phyloP scores from a whole-genome alignment of 1,284 basidiomycete genomes.

The Microbotryomycetes sp. region DNA sequence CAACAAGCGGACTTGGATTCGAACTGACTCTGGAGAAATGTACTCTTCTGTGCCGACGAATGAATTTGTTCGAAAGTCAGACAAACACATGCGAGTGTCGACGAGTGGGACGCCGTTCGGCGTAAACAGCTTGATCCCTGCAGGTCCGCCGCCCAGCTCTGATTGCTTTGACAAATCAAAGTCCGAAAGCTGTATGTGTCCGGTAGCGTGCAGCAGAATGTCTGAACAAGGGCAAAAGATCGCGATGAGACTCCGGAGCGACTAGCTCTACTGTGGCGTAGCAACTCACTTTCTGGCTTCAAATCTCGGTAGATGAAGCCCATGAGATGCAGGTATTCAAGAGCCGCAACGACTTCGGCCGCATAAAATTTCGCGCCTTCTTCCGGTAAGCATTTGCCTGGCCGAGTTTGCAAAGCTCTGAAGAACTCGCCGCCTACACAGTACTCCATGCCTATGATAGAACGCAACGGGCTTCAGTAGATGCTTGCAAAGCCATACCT shows the following conservation, averaged over 20 bases:
- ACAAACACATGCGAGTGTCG: constrained; percentile 95
- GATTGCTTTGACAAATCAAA: constrained; percentile 98
- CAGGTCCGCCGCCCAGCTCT: constrained; percentile 71
- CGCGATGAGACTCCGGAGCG: constrained; percentile 96
- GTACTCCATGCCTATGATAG: constrained; percentile 78
- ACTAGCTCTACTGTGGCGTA: constrained; percentile 64
- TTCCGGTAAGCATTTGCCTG: constrained; percentile 90
- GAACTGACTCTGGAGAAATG: constrained; percentile 26
- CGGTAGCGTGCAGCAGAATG: constrained; percentile 95
- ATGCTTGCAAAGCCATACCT: no score
- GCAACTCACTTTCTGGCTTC: constrained; percentile 89
- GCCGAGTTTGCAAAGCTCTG: constrained; percentile 86
- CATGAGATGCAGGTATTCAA: constrained; percentile 98
- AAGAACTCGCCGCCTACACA: constrained; percentile 99
- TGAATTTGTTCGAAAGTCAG: constrained; percentile 95
- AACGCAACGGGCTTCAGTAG: no score
- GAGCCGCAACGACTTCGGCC: constrained; percentile 92
- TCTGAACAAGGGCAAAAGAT: constrained; percentile 50
- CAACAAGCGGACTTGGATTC: neutral
- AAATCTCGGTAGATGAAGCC: constrained; percentile 99
- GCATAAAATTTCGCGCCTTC: constrained; percentile 97
- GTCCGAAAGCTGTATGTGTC: constrained; percentile 98
- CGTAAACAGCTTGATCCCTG: constrained; percentile 77
- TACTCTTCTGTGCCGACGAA: constrained; percentile 73
- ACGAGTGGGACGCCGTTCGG: constrained; percentile 87